Evolutionary conservation across 371 early-diverging fungal species (phyloP).

Genomic region (Mucor racemosus): DNA sequence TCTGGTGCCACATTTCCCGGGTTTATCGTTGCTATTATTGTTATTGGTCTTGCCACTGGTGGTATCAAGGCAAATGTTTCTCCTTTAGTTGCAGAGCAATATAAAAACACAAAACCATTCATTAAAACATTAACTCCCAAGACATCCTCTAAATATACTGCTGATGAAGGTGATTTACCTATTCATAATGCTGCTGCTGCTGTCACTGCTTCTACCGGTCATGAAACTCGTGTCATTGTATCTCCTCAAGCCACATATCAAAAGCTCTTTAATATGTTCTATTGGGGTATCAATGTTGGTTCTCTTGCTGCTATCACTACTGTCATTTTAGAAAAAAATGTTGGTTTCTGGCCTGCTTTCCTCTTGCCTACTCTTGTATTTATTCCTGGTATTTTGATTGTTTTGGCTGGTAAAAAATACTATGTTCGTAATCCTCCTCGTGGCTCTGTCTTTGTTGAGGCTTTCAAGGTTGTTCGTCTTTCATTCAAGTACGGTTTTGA

Average conservation of each 20-base stretch:
- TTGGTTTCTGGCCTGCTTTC: conserved; percentile 72
- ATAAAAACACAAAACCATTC: conserved; percentile 35
- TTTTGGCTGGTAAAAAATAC: conserved; percentile 60
- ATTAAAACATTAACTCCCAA: conserved; percentile 43
- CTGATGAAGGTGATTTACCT: conserved; percentile 38
- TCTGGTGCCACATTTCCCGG: conserved; percentile 65
- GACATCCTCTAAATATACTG: conserved; percentile 45
- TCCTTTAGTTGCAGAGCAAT: conserved; percentile 53
- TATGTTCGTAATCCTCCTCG: conserved; percentile 68
- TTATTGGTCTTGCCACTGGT: conserved; percentile 72
- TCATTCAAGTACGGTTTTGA: conserved; percentile 42
- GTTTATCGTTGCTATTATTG: conserved; percentile 63
- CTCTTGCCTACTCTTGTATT: conserved; percentile 74
- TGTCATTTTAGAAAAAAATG: conserved; percentile 56
- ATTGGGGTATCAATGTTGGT: conserved; percentile 78
- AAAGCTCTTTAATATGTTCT: conserved; percentile 65
- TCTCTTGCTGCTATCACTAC: conserved; percentile 66
- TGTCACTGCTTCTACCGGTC: not conserved
- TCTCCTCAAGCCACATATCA: conserved; percentile 57
- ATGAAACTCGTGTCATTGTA: conserved; percentile 32
- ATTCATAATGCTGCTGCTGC: conserved; percentile 10
- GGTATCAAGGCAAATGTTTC: conserved; percentile 59
- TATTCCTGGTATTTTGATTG: conserved; percentile 63
- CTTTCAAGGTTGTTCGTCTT: conserved; percentile 38
- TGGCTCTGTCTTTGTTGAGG: conserved; percentile 61